Percentiles rank a stretch among this genome's conserved stretches.
These are phyloP conservation scores for Durusdinium trenchii DNA, from an alignment of 73 alveolate genomes.

Conservation along the genomic window DNA sequence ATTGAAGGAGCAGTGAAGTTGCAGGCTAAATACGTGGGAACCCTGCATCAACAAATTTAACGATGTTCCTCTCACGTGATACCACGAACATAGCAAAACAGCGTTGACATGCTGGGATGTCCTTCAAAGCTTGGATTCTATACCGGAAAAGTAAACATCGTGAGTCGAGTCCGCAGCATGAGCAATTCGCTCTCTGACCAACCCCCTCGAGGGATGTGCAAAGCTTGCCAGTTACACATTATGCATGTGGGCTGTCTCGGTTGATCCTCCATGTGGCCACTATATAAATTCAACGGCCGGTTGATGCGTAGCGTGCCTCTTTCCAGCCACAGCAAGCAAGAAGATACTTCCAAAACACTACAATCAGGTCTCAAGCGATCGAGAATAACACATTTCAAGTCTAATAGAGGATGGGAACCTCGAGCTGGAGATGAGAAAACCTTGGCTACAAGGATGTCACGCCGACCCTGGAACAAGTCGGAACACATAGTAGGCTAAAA, in stretches of 20 bases:
- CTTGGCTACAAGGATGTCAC: not conserved
- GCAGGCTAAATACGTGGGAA: slow-evolving; percentile 11
- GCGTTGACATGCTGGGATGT: slow-evolving; percentile 21
- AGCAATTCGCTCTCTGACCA: slow-evolving; percentile 2
- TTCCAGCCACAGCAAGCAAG: not conserved
- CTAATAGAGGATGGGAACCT: slow-evolving; percentile 13
- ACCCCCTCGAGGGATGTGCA: not conserved
- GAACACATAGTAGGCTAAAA: not conserved
- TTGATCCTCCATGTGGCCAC: not conserved
- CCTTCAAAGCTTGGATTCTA: not conserved
- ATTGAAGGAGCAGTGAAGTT: not conserved
- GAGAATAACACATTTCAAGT: not conserved
- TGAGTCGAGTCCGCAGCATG: slow-evolving; percentile 1
- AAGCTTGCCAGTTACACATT: slow-evolving; percentile 22
- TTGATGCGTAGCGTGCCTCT: not conserved
- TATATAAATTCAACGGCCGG: slow-evolving; percentile 1
- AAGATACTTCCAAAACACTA: not conserved
- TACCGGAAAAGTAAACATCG: not conserved
- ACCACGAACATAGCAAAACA: not conserved
- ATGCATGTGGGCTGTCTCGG: not conserved
- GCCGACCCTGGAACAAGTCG: not conserved
- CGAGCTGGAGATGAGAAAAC: slow-evolving; percentile 27
- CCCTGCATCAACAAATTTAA: not conserved
- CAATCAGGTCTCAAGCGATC: not conserved
- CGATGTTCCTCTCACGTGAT: not conserved